Percentiles rank a stretch among this genome's conserved stretches.
Evolutionary conservation across 768 basidiomycete species (phyloP).

Genomic region (Psilocybe cubensis): DNA sequence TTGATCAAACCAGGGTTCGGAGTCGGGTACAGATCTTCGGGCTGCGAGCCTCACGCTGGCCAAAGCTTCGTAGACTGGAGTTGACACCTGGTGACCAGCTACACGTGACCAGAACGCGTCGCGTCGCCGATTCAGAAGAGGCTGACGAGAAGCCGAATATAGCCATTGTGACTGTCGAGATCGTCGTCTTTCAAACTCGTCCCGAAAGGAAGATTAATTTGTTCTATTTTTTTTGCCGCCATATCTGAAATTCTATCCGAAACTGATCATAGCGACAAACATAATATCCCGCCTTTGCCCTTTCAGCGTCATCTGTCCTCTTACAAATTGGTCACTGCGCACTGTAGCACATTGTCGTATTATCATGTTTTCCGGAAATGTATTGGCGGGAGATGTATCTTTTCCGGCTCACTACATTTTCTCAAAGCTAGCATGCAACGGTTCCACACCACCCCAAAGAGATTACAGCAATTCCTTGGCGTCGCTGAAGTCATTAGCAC

Average conservation of each 20-base stretch:
- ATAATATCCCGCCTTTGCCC: neutral
- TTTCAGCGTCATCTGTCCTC: neutral
- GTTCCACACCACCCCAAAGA: neutral
- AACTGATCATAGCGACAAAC: neutral
- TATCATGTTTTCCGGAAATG: slow-evolving; percentile 1
- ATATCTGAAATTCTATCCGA: slow-evolving; percentile 4
- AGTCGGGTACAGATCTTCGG: too few species aligned
- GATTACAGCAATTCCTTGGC: neutral
- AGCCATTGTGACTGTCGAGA: neutral
- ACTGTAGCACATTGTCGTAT: neutral
- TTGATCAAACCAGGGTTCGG: too few species aligned
- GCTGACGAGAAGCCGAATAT: too few species aligned
- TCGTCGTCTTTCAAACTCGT: neutral
- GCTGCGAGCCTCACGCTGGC: too few species aligned
- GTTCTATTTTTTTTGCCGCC: slow-evolving; percentile 1
- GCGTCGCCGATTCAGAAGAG: neutral
- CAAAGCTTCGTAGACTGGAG: too few species aligned
- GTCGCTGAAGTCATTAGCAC: slow-evolving; percentile 10
- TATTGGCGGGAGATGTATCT: neutral
- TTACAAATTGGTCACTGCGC: neutral
- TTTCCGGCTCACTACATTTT: slow-evolving; percentile 1
- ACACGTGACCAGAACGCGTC: neutral
- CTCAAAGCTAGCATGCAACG: neutral
- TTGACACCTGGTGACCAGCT: too few species aligned
- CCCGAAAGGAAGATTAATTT: neutral